These are phyloP conservation scores for Perkinsus marinus DNA, from an alignment of 169 alveolate species.

Conservation along the genomic window DNA sequence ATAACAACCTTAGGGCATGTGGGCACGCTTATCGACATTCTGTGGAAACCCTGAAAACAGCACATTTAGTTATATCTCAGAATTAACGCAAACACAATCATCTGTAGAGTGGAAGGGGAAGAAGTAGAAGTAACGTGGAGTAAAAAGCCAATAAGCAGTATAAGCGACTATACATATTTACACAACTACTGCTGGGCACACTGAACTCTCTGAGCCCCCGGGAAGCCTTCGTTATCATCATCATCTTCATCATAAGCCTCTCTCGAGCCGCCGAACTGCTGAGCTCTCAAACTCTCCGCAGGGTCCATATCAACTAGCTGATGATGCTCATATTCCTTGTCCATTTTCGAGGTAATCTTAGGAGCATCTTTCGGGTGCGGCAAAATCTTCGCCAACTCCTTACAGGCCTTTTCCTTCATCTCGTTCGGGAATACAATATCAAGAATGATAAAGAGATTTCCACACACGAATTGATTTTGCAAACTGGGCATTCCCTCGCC, in stretches of 20 bases:
- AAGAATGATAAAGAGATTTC: constrained; percentile 51
- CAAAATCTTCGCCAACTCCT: background rate
- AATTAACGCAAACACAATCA: too few species aligned
- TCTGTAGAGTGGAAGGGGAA: too few species aligned
- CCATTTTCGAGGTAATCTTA: background rate
- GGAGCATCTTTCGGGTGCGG: background rate
- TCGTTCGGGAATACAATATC: constrained; percentile 48
- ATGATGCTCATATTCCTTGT: constrained; percentile 1
- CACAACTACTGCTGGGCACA: constrained; percentile 27
- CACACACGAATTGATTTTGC: constrained; percentile 43
- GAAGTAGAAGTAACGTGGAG: too few species aligned
- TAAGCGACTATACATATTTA: background rate
- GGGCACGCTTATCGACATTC: too few species aligned
- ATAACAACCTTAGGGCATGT: too few species aligned
- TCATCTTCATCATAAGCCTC: constrained; percentile 36
- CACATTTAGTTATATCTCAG: too few species aligned
- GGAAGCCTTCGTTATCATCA: constrained; percentile 26
- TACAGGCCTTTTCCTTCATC: background rate
- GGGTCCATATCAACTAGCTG: background rate
- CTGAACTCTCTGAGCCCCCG: constrained; percentile 28
- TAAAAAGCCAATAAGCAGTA: too few species aligned
- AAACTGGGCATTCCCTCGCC: constrained; percentile 65
- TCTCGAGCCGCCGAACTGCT: background rate
- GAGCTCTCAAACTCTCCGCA: background rate
- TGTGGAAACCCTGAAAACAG: too few species aligned